These are phyloP conservation scores for Dendrobium huoshanense DNA, from an alignment of 106 monocot genomes.

Conservation along the genomic window DNA sequence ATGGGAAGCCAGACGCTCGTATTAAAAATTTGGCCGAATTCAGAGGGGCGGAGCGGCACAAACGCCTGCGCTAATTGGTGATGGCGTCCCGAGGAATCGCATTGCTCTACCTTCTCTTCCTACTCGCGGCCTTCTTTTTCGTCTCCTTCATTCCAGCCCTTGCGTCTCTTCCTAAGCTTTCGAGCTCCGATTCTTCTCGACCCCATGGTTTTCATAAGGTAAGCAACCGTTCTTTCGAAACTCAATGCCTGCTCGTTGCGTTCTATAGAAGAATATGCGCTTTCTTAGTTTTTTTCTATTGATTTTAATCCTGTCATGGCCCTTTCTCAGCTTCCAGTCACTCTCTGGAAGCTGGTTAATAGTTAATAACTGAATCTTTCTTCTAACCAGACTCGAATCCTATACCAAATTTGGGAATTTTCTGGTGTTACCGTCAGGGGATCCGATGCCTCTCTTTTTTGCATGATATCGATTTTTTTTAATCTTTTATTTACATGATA, in stretches of 20 bases:
- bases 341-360: background rate
- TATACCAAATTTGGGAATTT: too few relatives aligned
- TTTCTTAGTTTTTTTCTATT: background rate
- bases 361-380: background rate
- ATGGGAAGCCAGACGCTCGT: too few relatives aligned
- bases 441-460: too few relatives aligned
- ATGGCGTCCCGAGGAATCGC: constrained; percentile 13
- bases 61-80: too few relatives aligned
- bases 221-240: background rate
- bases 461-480: too few relatives aligned
- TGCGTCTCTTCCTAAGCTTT: constrained; percentile 3
- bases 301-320: background rate
- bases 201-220: background rate
- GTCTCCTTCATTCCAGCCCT: constrained; percentile 6
- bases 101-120: constrained; percentile 8
- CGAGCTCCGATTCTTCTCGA: constrained; percentile 1
- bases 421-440: too few relatives aligned
- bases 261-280: background rate
- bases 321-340: background rate
- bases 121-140: constrained; percentile 11
- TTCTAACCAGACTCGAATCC: background rate
- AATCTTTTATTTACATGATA: too few relatives aligned
- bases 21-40: too few relatives aligned
- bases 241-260: background rate
- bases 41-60: too few relatives aligned